phyloP scores from a whole-genome alignment of 169 alveolate species.

The Plasmodium blacklocki region DNA sequence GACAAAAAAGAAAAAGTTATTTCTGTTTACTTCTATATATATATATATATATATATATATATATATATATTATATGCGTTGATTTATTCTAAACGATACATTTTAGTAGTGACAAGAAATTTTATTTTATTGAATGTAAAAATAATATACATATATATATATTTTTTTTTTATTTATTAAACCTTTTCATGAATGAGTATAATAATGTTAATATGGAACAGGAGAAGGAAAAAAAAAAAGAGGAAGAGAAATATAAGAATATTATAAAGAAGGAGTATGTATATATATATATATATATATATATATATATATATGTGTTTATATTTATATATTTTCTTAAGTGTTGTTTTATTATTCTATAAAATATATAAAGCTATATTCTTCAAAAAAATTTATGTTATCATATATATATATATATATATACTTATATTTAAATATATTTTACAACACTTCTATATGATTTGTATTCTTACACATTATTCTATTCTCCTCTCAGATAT shows the following conservation, averaged over 20 bases:
- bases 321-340: background rate
- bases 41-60: background rate
- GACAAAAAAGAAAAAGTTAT: no score
- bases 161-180: background rate
- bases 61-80: background rate
- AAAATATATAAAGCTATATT: no score
- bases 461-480: no score
- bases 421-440: background rate
- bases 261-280: conserved; percentile 47
- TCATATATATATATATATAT: conserved; percentile 7
- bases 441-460: background rate
- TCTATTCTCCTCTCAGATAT: conserved; percentile 6
- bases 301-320: background rate
- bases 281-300: conserved; percentile 2
- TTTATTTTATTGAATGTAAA: background rate
- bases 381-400: no score
- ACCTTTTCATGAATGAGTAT: conserved; percentile 49
- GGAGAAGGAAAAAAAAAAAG: conserved; percentile 33
- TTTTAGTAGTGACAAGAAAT: no score
- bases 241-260: conserved; percentile 9
- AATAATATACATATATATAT: background rate
- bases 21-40: background rate
- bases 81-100: no score
- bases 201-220: conserved; percentile 44
- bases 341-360: no score